A percentile compares a stretch with the other conserved stretches of the same genome.
phyloP scores from a whole-genome alignment of 176 grass and related monocot species.

The Canna indica region DNA sequence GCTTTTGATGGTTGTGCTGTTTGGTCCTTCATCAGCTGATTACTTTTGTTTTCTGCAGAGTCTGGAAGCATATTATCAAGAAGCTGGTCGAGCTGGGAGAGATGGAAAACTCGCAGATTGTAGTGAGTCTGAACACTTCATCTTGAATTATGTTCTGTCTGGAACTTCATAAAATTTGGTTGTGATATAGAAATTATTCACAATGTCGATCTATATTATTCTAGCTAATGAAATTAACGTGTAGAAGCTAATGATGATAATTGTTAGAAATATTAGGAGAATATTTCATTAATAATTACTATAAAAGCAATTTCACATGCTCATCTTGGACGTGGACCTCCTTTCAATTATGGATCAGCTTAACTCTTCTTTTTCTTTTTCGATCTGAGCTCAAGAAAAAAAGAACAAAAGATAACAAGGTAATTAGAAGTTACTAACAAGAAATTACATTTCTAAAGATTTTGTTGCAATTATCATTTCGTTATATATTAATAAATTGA shows the following conservation, averaged over 20 bases:
- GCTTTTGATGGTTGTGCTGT: neutral
- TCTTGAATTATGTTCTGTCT: neutral
- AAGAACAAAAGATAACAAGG: no score
- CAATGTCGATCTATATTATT: neutral
- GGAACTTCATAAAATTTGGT: neutral
- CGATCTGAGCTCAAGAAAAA: no score
- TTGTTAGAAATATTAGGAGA: no score
- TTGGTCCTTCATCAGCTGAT: neutral
- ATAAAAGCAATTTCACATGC: no score
- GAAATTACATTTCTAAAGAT: no score
- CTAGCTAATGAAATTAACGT: neutral
- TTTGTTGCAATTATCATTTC: no score
- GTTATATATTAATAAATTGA: no score
- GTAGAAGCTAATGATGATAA: slow-evolving; percentile 1
- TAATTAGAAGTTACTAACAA: no score
- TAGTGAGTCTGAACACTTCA: slow-evolving; percentile 44
- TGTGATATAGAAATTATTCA: neutral
- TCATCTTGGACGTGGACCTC: no score
- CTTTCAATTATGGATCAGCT: no score
- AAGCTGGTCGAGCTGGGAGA: slow-evolving; percentile 92
- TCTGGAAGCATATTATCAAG: slow-evolving; percentile 99
- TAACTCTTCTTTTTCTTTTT: no score
- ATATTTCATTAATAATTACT: no score
- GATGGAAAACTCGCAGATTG: slow-evolving; percentile 81
- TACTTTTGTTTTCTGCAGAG: slow-evolving; percentile 43